These are phyloP conservation scores for Caloboletus firmus DNA, from an alignment of 1,284 basidiomycete genomes.

Conservation along the genomic window DNA sequence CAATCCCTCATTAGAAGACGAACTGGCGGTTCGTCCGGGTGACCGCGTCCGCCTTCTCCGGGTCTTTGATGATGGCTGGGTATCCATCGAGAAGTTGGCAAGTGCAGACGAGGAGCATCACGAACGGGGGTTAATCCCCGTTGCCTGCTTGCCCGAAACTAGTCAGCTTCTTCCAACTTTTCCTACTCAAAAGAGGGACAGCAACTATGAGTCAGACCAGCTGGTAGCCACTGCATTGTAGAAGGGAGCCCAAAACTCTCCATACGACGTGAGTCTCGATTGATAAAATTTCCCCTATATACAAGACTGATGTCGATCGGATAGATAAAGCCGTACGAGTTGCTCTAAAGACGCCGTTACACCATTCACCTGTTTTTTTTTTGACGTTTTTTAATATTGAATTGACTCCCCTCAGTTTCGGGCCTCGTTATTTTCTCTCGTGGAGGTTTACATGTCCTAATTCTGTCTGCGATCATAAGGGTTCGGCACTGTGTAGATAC, in stretches of 20 bases:
- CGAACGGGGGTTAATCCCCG: constrained; percentile 49
- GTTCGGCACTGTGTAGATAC: constrained; percentile 16
- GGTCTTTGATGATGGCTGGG: constrained; percentile 70
- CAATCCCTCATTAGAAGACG: constrained; percentile 56
- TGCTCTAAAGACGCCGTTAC: not conserved
- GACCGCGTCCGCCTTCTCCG: constrained; percentile 55
- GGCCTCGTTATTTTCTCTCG: not conserved
- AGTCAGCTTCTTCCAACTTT: constrained; percentile 52
- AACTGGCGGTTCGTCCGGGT: constrained; percentile 51
- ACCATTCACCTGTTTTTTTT: not conserved
- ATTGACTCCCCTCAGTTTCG: not conserved
- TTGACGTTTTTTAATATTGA: constrained; percentile 1
- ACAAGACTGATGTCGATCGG: constrained; percentile 3
- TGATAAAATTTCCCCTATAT: not conserved
- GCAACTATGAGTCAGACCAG: constrained; percentile 24
- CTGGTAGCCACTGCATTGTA: not conserved
- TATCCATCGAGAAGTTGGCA: constrained; percentile 47
- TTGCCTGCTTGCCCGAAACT: constrained; percentile 56
- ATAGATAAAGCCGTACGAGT: not conserved
- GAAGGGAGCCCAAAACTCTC: not conserved
- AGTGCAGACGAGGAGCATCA: not conserved
- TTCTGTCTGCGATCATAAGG: constrained; percentile 4
- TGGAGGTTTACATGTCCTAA: not conserved
- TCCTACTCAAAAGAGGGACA: constrained; percentile 49
- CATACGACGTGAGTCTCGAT: constrained; percentile 8